A percentile compares a stretch with the other conserved stretches of the same genome.
Evolutionary conservation across 345 rosid genomes (phyloP).

Genomic region (Zanthoxylum bungeanum): DNA sequence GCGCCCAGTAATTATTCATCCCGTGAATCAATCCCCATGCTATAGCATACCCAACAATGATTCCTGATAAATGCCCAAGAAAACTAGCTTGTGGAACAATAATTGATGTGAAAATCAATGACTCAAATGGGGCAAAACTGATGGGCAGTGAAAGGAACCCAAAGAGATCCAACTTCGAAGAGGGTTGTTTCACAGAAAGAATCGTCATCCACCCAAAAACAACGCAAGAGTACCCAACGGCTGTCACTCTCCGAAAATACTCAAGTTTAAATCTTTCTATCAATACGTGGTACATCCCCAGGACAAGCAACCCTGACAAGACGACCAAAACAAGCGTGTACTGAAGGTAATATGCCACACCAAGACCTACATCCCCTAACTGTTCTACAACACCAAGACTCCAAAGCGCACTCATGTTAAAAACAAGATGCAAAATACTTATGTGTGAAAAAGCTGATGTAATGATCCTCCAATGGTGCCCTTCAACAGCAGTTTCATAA

Average conservation of each 20-base stretch:
- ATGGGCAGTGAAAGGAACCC: slow-evolving; percentile 94
- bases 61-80: slow-evolving; percentile 91
- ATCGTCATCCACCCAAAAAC: slow-evolving; percentile 99
- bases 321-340: slow-evolving; percentile 78
- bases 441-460: slow-evolving; percentile 97
- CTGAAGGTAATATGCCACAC: slow-evolving; percentile 77
- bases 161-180: slow-evolving; percentile 85
- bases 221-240: slow-evolving; percentile 98
- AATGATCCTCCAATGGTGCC: slow-evolving; percentile 91
- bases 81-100: slow-evolving; percentile 99
- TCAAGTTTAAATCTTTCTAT: slow-evolving; percentile 75
- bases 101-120: slow-evolving; percentile 88
- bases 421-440: slow-evolving; percentile 86
- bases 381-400: slow-evolving; percentile 92
- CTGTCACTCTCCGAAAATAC: slow-evolving; percentile 85
- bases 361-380: slow-evolving; percentile 67
- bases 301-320: slow-evolving; percentile 69
- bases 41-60: slow-evolving; percentile 84
- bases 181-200: slow-evolving; percentile 90
- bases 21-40: slow-evolving; percentile 96
- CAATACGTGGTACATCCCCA: slow-evolving; percentile 77
- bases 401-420: slow-evolving; percentile 98
- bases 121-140: slow-evolving; percentile 95
- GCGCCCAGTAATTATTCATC: slow-evolving; percentile 94
- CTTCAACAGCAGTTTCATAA: slow-evolving; percentile 75